Conservation (phyloP, 306 rosid species). For the Sesbania bispinosa region DNA sequence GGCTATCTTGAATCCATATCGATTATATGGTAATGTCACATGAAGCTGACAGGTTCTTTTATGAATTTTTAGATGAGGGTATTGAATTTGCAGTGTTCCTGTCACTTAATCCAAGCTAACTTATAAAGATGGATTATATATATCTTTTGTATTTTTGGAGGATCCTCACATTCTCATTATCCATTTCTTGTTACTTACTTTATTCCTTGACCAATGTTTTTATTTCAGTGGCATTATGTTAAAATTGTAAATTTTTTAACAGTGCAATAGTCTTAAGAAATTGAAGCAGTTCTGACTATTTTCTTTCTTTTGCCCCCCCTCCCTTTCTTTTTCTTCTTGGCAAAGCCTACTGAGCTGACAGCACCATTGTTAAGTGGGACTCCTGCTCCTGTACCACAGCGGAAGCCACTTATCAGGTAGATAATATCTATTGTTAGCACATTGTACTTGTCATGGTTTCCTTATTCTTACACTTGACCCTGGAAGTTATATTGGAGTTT, state of each 20-base stretch:
- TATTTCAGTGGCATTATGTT: background rate
- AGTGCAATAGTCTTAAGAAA: background rate
- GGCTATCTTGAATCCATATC: conserved; percentile 3
- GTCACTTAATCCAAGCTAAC: background rate
- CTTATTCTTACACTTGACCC: background rate
- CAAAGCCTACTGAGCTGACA: conserved; percentile 72
- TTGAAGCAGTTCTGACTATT: conserved; percentile 24
- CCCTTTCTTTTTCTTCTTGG: background rate
- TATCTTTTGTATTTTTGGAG: background rate
- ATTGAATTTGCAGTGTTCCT: conserved; percentile 13
- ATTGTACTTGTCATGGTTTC: background rate
- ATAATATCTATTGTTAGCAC: background rate
- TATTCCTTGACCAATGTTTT: background rate
- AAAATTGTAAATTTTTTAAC: background rate
- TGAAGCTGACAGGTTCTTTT: background rate
- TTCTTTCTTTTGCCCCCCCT: background rate
- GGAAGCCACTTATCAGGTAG: conserved; percentile 80
- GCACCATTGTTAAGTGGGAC: conserved; percentile 44
- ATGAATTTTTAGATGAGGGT: background rate
- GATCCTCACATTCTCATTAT: background rate
- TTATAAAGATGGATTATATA: background rate
- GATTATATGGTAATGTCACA: background rate
- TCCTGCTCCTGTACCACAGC: conserved; percentile 44
- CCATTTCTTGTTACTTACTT: background rate
- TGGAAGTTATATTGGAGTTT: background rate